Evolutionary conservation across 2,329 filamentous ascomycete species (phyloP), one percentile per base, ranked within the genome.

Genomic region (Sphaerulina musiva): DNA sequence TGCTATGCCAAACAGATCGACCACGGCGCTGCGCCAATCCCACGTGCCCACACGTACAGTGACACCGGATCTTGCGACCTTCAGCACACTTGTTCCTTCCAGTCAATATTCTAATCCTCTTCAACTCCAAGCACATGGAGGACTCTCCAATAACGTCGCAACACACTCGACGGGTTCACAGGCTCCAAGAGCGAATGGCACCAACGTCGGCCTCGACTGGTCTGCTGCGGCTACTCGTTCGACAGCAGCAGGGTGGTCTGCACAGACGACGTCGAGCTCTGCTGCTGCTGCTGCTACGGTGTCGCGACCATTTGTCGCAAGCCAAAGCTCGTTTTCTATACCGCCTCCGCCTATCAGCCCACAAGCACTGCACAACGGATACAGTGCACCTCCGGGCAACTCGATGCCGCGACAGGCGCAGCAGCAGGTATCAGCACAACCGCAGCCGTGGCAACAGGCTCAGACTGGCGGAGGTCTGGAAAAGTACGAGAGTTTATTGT

Each of bases 401-500:
- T 51, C 48, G 14, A 40, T 42, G 12, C 14, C 48, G 36, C 41
- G 34, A 6, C 59, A 65, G 1, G 71, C 72, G 46, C 66, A 65
- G 38, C 72, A 51, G 48, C 62, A 29, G 26, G 26, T 29, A 29
- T 29, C 26, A 29, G 5, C 26, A 29, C 26, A 66, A 52, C 61
- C 63, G 56, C 64, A 66, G 34, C 6, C 34, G 38, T 71, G 66
- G 57, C 63, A 67, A 57, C 62, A 63, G 41, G 26, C 31, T 34
- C 26, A 44, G 31, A 42, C 45, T 6, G 46, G 56, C 51, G 56
- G 49, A 50, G 82, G 83, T 0, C 72, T 86, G 70, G 82, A 85
- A 69, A 84, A 83, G 71, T 87, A 86, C 60, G 79, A 84, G 68
- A 86, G 84, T 71, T 67, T 87, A 61, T 69, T 86, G 62, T 86